Conservation (phyloP, 345 rosid species). For the Kandelia obovata region DNA sequence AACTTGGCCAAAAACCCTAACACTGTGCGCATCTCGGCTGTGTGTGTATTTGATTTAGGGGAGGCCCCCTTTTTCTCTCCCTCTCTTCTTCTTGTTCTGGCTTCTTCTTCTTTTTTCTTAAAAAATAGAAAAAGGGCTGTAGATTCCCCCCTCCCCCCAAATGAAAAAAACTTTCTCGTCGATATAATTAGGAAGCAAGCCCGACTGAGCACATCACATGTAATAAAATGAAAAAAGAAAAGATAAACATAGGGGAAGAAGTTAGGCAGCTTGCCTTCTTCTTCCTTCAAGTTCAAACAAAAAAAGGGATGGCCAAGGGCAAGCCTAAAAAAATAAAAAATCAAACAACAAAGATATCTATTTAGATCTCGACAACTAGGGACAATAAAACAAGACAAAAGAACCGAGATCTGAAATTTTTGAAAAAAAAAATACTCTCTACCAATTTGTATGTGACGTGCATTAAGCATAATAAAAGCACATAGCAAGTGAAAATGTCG, state of each 20-base stretch:
- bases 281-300: too few relatives aligned
- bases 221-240: too few relatives aligned
- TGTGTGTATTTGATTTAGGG: not conserved
- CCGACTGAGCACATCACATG: not conserved
- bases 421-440: too few relatives aligned
- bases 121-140: not conserved
- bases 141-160: too few relatives aligned
- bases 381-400: not conserved
- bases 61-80: too few relatives aligned
- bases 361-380: slow-evolving; percentile 1
- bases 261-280: too few relatives aligned
- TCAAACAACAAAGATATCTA: not conserved
- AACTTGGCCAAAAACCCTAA: slow-evolving; percentile 43
- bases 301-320: not conserved
- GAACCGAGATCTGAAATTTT: not conserved
- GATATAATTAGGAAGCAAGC: too few relatives aligned
- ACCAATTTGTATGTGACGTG: too few relatives aligned
- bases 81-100: slow-evolving; percentile 6
- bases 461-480: too few relatives aligned
- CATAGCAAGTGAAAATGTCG: too few relatives aligned
- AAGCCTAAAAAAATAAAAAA: not conserved
- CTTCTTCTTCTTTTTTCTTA: slow-evolving; percentile 13
- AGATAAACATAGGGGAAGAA: too few relatives aligned
- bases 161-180: too few relatives aligned
- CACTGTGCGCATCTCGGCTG: not conserved